Evolutionary conservation across 805 yeast species (phyloP).

Genomic region (Candida methanosorbosa): DNA sequence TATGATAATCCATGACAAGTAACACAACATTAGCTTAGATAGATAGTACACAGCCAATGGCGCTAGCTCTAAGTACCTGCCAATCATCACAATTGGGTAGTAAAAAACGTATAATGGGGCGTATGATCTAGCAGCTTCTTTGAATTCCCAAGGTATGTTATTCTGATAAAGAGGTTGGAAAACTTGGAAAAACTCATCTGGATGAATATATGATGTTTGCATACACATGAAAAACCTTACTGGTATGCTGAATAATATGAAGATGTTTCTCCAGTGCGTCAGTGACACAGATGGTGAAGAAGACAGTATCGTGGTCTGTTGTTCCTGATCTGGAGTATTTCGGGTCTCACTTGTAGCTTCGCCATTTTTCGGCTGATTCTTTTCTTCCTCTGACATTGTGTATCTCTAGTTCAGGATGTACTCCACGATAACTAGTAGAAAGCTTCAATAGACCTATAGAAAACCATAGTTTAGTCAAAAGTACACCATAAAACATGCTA

Average conservation of each 20-base stretch:
- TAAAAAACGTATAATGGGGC: slow-evolving; percentile 60
- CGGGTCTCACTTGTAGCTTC: no score
- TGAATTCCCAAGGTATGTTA: slow-evolving; percentile 79
- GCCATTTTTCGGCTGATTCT: no score
- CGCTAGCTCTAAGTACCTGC: slow-evolving; percentile 20
- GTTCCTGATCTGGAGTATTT: no score
- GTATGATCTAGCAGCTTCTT: slow-evolving; percentile 53
- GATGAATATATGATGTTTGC: slow-evolving; percentile 83
- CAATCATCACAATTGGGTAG: slow-evolving; percentile 51
- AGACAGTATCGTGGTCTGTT: no score
- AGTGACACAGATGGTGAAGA: slow-evolving; percentile 8
- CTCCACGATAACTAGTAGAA: no score
- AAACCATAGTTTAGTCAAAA: no score
- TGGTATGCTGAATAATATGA: slow-evolving; percentile 32
- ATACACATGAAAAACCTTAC: slow-evolving; percentile 49
- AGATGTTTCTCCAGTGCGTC: slow-evolving; percentile 38
- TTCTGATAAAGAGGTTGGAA: slow-evolving; percentile 58
- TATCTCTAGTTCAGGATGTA: no score
- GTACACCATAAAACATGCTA: no score
- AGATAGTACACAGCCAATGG: slow-evolving; percentile 47
- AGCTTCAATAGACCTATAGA: no score
- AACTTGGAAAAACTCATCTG: slow-evolving; percentile 96
- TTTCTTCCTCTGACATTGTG: no score
- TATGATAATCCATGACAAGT: slow-evolving; percentile 22
- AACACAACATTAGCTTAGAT: slow-evolving; percentile 37